phyloP scores from a whole-genome alignment of 2,329 filamentous ascomycete species.

The Apiospora rasikravindrae region DNA sequence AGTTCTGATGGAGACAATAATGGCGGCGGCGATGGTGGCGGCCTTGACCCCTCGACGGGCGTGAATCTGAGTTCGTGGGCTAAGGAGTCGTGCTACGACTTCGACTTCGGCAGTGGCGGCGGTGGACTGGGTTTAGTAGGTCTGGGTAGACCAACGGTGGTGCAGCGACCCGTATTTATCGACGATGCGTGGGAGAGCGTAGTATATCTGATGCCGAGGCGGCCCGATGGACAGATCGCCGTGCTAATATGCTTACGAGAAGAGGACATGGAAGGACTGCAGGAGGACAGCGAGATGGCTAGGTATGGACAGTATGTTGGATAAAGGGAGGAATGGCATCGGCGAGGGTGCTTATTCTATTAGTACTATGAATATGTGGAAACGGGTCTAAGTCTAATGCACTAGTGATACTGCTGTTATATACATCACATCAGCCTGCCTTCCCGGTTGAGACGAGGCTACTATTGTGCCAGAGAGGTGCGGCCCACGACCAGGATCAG shows the following conservation, averaged over 20 bases:
- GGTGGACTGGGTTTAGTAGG: constrained; percentile 33
- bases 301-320: constrained; percentile 45
- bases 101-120: constrained; percentile 47
- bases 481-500: neutral
- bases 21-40: constrained; percentile 45
- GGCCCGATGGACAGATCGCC: constrained; percentile 47
- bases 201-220: constrained; percentile 55
- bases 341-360: neutral
- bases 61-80: constrained; percentile 62
- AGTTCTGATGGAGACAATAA: neutral
- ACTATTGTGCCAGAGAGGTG: neutral
- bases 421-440: neutral
- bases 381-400: neutral
- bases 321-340: constrained; percentile 25
- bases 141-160: constrained; percentile 51
- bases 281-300: constrained; percentile 47
- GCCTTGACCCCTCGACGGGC: constrained; percentile 44
- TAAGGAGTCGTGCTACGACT: constrained; percentile 48
- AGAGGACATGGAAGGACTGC: constrained; percentile 53
- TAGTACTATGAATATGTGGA: neutral
- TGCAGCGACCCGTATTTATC: constrained; percentile 53
- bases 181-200: constrained; percentile 48
- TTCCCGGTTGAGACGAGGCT: neutral
- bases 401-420: neutral
- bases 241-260: constrained; percentile 51